phyloP scores from a whole-genome alignment of 1,284 basidiomycete genomes.

The Naganishia sp. region DNA sequence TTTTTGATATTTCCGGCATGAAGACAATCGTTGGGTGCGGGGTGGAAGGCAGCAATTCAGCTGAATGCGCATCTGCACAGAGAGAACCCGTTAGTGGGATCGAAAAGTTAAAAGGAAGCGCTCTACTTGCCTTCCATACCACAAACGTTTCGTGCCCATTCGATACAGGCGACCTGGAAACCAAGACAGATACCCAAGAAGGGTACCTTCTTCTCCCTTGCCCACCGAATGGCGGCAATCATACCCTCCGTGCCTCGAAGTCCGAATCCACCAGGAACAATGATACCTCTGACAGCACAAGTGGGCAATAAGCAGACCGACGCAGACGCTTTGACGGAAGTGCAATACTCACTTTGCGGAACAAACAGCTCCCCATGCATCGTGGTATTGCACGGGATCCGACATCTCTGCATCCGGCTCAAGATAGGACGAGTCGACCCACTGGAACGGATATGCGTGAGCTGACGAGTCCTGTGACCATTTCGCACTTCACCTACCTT shows the following conservation, averaged over 20 bases:
- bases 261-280: slow-evolving; percentile 95
- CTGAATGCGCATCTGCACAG: slow-evolving; percentile 74
- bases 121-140: slow-evolving; percentile 55
- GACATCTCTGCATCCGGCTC: slow-evolving; percentile 76
- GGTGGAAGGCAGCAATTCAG: slow-evolving; percentile 69
- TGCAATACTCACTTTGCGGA: slow-evolving; percentile 69
- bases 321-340: neutral
- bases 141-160: slow-evolving; percentile 88
- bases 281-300: slow-evolving; percentile 69
- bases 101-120: too few species aligned
- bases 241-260: slow-evolving; percentile 93
- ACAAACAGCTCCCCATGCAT: slow-evolving; percentile 91
- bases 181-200: slow-evolving; percentile 97
- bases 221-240: slow-evolving; percentile 96
- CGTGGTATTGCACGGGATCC: slow-evolving; percentile 88
- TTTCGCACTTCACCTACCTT: slow-evolving; percentile 59
- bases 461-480: neutral
- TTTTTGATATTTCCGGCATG: slow-evolving; percentile 99
- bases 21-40: slow-evolving; percentile 82
- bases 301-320: slow-evolving; percentile 2
- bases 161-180: slow-evolving; percentile 95
- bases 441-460: slow-evolving; percentile 58
- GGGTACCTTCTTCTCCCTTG: slow-evolving; percentile 89
- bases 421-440: slow-evolving; percentile 95
- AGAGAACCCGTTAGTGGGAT: neutral